A percentile compares a stretch with the other conserved stretches of the same genome.
phyloP scores from a whole-genome alignment of 1,284 basidiomycete genomes.

The Singerocomus inundabilis region DNA sequence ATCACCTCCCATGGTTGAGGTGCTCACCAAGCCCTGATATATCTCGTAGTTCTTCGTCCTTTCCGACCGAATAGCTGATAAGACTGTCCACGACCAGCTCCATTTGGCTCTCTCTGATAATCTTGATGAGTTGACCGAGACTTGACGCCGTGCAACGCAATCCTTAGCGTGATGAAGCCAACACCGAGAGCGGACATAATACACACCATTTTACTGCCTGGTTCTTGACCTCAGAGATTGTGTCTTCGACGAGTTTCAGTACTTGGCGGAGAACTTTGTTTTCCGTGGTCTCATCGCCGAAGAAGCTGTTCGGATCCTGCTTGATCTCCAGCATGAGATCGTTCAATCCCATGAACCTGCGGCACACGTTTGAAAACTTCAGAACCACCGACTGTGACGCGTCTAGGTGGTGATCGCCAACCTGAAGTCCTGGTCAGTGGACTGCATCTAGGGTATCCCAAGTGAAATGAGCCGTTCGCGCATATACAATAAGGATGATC shows the following conservation, averaged over 20 bases:
- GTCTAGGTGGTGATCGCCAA: conserved; percentile 34
- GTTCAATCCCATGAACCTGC: conserved; percentile 91
- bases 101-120: conserved; percentile 80
- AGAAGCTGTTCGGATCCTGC: conserved; percentile 64
- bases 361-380: conserved; percentile 9
- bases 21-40: conserved; percentile 86
- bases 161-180: conserved; percentile 6
- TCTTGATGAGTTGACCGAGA: conserved; percentile 84
- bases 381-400: conserved; percentile 26
- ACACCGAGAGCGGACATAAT: neutral
- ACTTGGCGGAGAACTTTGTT: conserved; percentile 79
- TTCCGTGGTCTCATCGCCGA: conserved; percentile 81
- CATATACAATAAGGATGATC: neutral
- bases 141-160: conserved; percentile 38
- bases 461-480: conserved; percentile 12
- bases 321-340: conserved; percentile 88
- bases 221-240: conserved; percentile 98
- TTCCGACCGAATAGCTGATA: conserved; percentile 79
- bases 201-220: conserved; percentile 90
- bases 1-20: neutral
- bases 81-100: conserved; percentile 84
- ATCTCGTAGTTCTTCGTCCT: conserved; percentile 89
- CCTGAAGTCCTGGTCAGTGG: conserved; percentile 81
- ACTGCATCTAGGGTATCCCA: conserved; percentile 64
- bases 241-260: conserved; percentile 83